phyloP scores from a whole-genome alignment of 257 asterid genomes.

The Solanum stenotomum region DNA sequence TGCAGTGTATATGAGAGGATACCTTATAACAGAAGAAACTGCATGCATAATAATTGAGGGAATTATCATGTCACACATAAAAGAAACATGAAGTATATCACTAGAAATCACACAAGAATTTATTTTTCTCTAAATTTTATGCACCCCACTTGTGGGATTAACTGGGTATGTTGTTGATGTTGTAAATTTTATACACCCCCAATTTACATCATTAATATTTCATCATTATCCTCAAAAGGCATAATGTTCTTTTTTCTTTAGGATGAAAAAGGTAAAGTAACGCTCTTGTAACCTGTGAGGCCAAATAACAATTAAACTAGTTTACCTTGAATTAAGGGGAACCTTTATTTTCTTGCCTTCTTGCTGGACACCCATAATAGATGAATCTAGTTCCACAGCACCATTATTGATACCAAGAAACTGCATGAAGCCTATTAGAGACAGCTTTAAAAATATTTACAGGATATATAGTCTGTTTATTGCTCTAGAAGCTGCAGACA shows the following conservation, averaged over 20 bases:
- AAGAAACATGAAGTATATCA: neutral
- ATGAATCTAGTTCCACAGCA: slow-evolving; percentile 81
- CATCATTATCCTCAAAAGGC: neutral
- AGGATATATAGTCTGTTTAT: neutral
- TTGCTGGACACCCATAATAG: slow-evolving; percentile 85
- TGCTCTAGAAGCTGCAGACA: neutral
- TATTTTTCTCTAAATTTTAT: neutral
- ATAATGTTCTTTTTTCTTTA: neutral
- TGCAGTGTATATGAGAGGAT: neutral
- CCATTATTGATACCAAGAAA: slow-evolving; percentile 84
- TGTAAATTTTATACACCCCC: neutral
- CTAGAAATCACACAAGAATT: neutral
- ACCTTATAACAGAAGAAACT: neutral
- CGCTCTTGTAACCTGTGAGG: neutral
- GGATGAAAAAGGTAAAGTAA: neutral
- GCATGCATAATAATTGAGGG: neutral
- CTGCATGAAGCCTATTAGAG: slow-evolving; percentile 61
- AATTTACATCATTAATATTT: neutral
- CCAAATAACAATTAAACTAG: neutral
- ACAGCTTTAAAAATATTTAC: slow-evolving; percentile 25
- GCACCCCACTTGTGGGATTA: neutral
- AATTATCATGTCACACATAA: neutral
- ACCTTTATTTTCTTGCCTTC: slow-evolving; percentile 86
- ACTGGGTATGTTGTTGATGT: neutral
- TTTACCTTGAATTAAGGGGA: slow-evolving; percentile 90